These are phyloP conservation scores for Cymbomonas tetramitiformis DNA, from an alignment of 139 green algal species.

Conservation along the genomic window DNA sequence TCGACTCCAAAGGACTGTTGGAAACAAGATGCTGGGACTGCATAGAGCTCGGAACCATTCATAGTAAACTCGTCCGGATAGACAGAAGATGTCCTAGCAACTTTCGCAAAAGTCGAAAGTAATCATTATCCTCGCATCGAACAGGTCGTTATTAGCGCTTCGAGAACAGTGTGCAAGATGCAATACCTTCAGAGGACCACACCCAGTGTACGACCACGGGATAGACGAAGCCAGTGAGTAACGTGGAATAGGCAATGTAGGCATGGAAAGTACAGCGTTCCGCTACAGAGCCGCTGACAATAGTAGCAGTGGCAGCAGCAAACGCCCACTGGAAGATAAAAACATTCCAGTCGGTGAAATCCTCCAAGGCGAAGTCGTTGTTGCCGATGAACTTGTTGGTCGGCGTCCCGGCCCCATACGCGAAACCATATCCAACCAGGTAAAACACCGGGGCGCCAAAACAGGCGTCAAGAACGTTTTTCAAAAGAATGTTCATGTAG, in stretches of 20 bases:
- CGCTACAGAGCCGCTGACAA: slow-evolving; percentile 36
- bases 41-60: too few relatives aligned
- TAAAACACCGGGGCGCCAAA: slow-evolving; percentile 50
- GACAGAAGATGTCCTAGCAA: too few relatives aligned
- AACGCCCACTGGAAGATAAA: slow-evolving; percentile 34
- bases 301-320: slow-evolving; percentile 27
- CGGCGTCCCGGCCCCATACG: too few relatives aligned
- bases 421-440: slow-evolving; percentile 44
- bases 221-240: slow-evolving; percentile 45
- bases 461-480: slow-evolving; percentile 62
- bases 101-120: too few relatives aligned
- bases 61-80: too few relatives aligned
- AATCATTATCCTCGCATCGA: too few relatives aligned
- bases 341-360: not conserved
- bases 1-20: too few relatives aligned
- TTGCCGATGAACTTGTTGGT: slow-evolving; percentile 30
- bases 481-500: slow-evolving; percentile 78
- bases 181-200: slow-evolving; percentile 17
- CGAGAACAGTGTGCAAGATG: too few relatives aligned
- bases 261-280: slow-evolving; percentile 33
- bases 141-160: too few relatives aligned
- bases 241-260: slow-evolving; percentile 37
- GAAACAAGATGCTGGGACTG: too few relatives aligned
- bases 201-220: slow-evolving; percentile 38
- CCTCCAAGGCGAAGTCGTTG: slow-evolving; percentile 27